Evolutionary conservation across 306 rosid species (phyloP).

Genomic region (Sicyos edulis): DNA sequence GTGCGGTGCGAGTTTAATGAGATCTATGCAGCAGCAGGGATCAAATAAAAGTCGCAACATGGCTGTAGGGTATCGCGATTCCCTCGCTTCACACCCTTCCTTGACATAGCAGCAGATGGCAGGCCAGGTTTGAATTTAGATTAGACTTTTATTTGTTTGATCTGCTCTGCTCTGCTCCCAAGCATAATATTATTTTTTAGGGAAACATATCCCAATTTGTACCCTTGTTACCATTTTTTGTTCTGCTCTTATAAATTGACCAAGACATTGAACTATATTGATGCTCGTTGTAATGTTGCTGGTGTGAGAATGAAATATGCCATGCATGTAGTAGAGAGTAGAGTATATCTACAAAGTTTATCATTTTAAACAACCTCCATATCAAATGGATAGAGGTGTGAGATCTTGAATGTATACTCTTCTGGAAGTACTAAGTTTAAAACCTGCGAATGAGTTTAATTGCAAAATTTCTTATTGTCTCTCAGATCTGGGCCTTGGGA

Average conservation of each 20-base stretch:
- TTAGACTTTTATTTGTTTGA: constrained; percentile 6
- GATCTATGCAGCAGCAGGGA: constrained; percentile 15
- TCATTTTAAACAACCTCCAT: background rate
- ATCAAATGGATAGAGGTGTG: no score
- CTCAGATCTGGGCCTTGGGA: no score
- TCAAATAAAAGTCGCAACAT: constrained; percentile 19
- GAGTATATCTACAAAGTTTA: background rate
- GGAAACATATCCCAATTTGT: background rate
- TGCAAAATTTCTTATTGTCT: no score
- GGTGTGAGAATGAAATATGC: background rate
- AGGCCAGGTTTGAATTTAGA: background rate
- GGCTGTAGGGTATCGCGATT: background rate
- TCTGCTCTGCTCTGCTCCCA: constrained; percentile 2
- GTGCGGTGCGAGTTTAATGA: constrained; percentile 20
- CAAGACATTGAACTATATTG: background rate
- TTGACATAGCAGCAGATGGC: background rate
- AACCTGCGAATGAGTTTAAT: no score
- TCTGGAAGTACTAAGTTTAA: no score
- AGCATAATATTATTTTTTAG: background rate
- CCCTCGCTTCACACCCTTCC: constrained; percentile 7
- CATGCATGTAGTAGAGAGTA: background rate
- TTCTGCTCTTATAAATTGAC: background rate
- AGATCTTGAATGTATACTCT: no score
- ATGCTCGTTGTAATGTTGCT: constrained; percentile 1
- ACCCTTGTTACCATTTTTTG: constrained; percentile 1